Evolutionary conservation across 495 filamentous ascomycete species (phyloP).

Genomic region (Xylaria telfairii): DNA sequence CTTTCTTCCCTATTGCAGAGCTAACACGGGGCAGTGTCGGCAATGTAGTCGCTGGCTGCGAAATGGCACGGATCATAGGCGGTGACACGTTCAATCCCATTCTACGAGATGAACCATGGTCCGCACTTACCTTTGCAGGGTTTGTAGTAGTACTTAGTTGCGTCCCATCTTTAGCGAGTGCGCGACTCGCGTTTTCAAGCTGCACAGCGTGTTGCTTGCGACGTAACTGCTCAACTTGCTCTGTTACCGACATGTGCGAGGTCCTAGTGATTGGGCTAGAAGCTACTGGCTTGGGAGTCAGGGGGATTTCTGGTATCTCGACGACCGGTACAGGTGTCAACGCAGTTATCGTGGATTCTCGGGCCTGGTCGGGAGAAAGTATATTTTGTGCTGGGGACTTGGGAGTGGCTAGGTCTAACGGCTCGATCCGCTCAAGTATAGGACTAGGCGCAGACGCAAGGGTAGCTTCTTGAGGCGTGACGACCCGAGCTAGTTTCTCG

Average conservation of each 20-base stretch:
- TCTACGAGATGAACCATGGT: conserved; percentile 52
- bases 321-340: conserved; percentile 10
- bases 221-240: conserved; percentile 58
- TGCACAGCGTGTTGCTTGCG: conserved; percentile 46
- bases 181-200: conserved; percentile 35
- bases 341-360: conserved; percentile 2
- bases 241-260: conserved; percentile 45
- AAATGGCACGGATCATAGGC: conserved; percentile 71
- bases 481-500: conserved; percentile 28
- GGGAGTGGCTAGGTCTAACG: conserved; percentile 75
- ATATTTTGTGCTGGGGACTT: conserved; percentile 32
- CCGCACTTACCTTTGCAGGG: conserved; percentile 31
- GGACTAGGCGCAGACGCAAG: conserved; percentile 26
- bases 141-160: conserved; percentile 20
- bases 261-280: conserved; percentile 7
- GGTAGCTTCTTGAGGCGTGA: conserved; percentile 33
- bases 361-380: conserved; percentile 24
- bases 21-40: conserved; percentile 36
- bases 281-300: conserved; percentile 22
- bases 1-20: conserved; percentile 36
- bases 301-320: conserved; percentile 17
- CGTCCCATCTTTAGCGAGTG: conserved; percentile 32
- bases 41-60: conserved; percentile 61
- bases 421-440: conserved; percentile 63
- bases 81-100: conserved; percentile 60